Evolutionary conservation across 2,329 filamentous ascomycete species (phyloP).

Genomic region (Claviceps humidiphila): DNA sequence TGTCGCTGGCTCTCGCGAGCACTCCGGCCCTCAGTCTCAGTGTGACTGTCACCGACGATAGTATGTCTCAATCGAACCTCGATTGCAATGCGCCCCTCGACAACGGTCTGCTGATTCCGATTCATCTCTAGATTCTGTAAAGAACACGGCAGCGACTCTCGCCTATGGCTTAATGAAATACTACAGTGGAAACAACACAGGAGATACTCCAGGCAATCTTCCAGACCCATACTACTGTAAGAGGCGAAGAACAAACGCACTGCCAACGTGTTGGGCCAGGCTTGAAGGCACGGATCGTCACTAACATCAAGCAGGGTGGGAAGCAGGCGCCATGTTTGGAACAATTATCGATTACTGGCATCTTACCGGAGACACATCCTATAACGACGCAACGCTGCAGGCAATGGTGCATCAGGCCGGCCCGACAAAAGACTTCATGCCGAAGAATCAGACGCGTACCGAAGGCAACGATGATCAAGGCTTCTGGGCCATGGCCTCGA

Average conservation of each 20-base stretch:
- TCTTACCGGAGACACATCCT: constrained; percentile 51
- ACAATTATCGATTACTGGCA: constrained; percentile 61
- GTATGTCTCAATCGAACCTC: constrained; percentile 11
- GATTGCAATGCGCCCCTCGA: neutral
- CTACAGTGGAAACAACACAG: constrained; percentile 45
- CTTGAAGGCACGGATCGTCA: neutral
- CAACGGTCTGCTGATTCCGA: neutral
- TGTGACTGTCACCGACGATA: constrained; percentile 19
- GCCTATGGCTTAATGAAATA: constrained; percentile 34
- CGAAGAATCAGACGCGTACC: constrained; percentile 47
- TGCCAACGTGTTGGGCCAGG: constrained; percentile 12
- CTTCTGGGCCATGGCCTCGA: constrained; percentile 75
- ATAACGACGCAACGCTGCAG: constrained; percentile 46
- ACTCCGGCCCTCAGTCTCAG: constrained; percentile 13
- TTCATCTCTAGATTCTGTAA: constrained; percentile 31
- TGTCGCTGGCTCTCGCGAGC: constrained; percentile 8
- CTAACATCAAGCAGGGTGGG: constrained; percentile 42
- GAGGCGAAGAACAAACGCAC: constrained; percentile 14
- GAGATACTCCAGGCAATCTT: constrained; percentile 43
- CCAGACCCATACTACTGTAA: constrained; percentile 51
- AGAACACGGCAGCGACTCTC: constrained; percentile 32
- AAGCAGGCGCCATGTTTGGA: constrained; percentile 59
- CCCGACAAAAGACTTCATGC: constrained; percentile 50
- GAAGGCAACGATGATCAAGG: constrained; percentile 65
- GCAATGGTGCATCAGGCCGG: constrained; percentile 49